These are phyloP conservation scores for Globisporangium polare DNA, from an alignment of 352 stramenopile genomes.

Conservation along the genomic window DNA sequence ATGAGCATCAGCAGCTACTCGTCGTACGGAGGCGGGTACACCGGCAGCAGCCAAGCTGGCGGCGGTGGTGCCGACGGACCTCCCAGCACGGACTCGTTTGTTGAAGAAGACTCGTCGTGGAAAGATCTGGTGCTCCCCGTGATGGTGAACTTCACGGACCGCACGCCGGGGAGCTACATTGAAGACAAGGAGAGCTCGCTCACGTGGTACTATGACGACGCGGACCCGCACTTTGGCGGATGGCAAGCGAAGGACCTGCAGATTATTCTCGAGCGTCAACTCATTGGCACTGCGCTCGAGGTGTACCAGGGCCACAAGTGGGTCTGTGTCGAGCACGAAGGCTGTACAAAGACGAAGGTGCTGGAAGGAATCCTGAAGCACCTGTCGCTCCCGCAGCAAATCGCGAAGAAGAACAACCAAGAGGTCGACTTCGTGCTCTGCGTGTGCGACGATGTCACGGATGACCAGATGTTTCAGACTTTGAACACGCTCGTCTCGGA, in stretches of 20 bases:
- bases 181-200: constrained; percentile 84
- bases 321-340: constrained; percentile 79
- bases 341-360: constrained; percentile 74
- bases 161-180: constrained; percentile 76
- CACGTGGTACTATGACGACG: constrained; percentile 87
- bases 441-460: constrained; percentile 84
- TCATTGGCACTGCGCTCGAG: constrained; percentile 81
- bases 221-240: constrained; percentile 79
- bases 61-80: constrained; percentile 19
- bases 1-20: constrained; percentile 52
- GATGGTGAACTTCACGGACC: constrained; percentile 74
- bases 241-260: constrained; percentile 90
- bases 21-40: constrained; percentile 23
- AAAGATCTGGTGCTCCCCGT: constrained; percentile 77
- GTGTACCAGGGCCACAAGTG: constrained; percentile 84
- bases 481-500: constrained; percentile 72
- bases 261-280: constrained; percentile 83
- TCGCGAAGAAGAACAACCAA: constrained; percentile 55
- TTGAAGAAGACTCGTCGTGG: constrained; percentile 65
- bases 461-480: constrained; percentile 91
- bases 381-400: constrained; percentile 60
- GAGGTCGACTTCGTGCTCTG: constrained; percentile 88
- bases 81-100: constrained; percentile 40
- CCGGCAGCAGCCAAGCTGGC: constrained; percentile 12
- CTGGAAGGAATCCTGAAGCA: constrained; percentile 73